Base-by-base conservation (phyloP, 257 asterid species). In the Linderniella brevidens region DNA sequence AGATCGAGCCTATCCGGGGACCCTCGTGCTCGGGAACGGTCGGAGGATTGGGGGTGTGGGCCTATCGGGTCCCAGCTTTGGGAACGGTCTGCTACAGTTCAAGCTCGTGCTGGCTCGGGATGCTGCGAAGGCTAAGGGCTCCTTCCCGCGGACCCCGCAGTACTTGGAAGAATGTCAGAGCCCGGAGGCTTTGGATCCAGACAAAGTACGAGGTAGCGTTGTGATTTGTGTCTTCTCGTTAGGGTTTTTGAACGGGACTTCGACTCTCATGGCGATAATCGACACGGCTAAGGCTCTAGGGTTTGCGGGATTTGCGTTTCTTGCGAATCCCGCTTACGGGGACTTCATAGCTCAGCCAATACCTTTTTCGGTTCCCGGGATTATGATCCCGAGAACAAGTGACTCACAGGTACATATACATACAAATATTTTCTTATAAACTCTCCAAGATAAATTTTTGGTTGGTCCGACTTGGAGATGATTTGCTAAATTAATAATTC, bases 311-410 rank as follows among this genome's bases (percentile, higher is more conserved):
- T 84, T 88, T 49, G 70, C 76, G 43, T 70, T 88, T 6, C 77
- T 72, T 0, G 93, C 98, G 1, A 84, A 78, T 41, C 98, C 94
- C 12, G 48, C 20, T 19, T 80, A 71, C 8, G 95, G 98, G 5
- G 98, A 88, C 68, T 84, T 76, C 16, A 70, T 88, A 49, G 98
- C 94, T 1, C 84, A 84, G 57, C 90, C 98, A 49, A 71, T 88
- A 53, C 98, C 98, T 13, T 84, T 88, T 49, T 56, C 70, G 3
- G 58, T 70, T 57, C 95, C 95, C 14, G 93, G 93, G 45, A 80
- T 84, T 55, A 54, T 76, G 74, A 76, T 84, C 72, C 94, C 95
- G 32, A 71, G 59, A 64, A 65, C 55, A 9, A 67, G 62, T 52
- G 93, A 88, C 62, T 68, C 94, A 48, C 63, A 63, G 64, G 93